Conservation (phyloP, 768 basidiomycete genomes). For the Xerocomus potaroensis region DNA sequence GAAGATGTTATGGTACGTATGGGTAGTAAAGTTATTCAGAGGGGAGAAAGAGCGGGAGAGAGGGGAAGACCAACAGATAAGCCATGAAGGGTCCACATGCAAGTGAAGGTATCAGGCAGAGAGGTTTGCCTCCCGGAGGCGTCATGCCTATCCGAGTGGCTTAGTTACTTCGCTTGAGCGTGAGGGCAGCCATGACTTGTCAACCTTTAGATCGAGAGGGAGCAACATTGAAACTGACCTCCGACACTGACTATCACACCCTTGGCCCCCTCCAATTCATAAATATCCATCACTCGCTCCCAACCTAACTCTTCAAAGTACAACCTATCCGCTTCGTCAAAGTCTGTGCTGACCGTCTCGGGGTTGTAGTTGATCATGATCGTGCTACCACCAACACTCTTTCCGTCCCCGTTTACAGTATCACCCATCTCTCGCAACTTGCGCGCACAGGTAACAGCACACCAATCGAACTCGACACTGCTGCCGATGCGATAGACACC, state of each 20-base stretch:
- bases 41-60: background rate
- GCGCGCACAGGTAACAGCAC: constrained; percentile 97
- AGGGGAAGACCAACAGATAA: background rate
- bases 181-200: background rate
- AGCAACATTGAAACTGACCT: constrained; percentile 47
- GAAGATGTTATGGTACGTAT: background rate
- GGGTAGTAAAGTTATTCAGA: background rate
- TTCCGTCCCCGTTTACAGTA: constrained; percentile 13
- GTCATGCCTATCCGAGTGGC: background rate
- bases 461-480: constrained; percentile 99
- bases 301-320: constrained; percentile 99
- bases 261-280: constrained; percentile 88
- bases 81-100: background rate
- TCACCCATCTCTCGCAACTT: constrained; percentile 84
- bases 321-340: constrained; percentile 97
- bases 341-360: constrained; percentile 98
- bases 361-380: constrained; percentile 99
- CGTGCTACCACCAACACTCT: constrained; percentile 56
- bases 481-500: constrained; percentile 98
- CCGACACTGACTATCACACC: constrained; percentile 97
- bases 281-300: constrained; percentile 99
- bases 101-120: background rate
- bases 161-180: background rate
- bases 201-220: background rate
- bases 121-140: rapidly evolving